These are phyloP conservation scores for Verticillium dahliae DNA, from an alignment of 2,329 filamentous ascomycete species.

Conservation along the genomic window DNA sequence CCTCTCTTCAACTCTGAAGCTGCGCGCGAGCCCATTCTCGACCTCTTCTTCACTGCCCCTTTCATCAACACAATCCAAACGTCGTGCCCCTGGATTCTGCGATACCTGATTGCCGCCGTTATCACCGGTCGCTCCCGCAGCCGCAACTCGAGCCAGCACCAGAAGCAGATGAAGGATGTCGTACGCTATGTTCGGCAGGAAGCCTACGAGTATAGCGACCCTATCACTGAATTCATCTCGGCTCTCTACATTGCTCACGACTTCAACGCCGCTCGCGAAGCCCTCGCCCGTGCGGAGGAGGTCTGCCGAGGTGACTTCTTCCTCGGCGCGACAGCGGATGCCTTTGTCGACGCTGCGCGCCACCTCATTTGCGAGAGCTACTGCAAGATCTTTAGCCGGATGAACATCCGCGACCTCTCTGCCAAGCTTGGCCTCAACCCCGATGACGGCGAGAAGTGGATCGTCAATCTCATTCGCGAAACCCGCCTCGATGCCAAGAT, in stretches of 20 bases:
- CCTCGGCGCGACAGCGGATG: conserved; percentile 74
- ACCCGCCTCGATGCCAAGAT: conserved; percentile 98
- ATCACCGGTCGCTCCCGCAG: conserved; percentile 83
- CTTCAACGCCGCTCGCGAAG: conserved; percentile 91
- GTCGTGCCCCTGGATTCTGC: conserved; percentile 89
- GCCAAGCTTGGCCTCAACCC: conserved; percentile 84
- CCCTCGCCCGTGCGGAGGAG: conserved; percentile 80
- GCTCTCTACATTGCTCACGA: conserved; percentile 82
- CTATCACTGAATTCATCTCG: conserved; percentile 92
- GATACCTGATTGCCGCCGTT: conserved; percentile 89
- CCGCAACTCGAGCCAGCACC: conserved; percentile 79
- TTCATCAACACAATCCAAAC: conserved; percentile 99
- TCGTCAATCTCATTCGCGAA: conserved; percentile 97
- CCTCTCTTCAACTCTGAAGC: conserved; percentile 97
- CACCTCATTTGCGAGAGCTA: conserved; percentile 98
- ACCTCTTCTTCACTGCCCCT: conserved; percentile 92
- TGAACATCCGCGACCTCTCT: conserved; percentile 96
- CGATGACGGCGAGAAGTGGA: conserved; percentile 99
- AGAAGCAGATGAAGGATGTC: conserved; percentile 98
- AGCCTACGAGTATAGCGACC: conserved; percentile 94
- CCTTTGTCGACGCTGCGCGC: conserved; percentile 87
- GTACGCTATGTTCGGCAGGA: conserved; percentile 95
- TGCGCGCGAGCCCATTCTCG: conserved; percentile 83
- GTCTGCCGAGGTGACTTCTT: conserved; percentile 95
- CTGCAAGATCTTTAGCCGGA: conserved; percentile 99